Evolutionary conservation across 2,329 filamentous ascomycete genomes (phyloP).

Genomic region (Dothistroma pini): DNA sequence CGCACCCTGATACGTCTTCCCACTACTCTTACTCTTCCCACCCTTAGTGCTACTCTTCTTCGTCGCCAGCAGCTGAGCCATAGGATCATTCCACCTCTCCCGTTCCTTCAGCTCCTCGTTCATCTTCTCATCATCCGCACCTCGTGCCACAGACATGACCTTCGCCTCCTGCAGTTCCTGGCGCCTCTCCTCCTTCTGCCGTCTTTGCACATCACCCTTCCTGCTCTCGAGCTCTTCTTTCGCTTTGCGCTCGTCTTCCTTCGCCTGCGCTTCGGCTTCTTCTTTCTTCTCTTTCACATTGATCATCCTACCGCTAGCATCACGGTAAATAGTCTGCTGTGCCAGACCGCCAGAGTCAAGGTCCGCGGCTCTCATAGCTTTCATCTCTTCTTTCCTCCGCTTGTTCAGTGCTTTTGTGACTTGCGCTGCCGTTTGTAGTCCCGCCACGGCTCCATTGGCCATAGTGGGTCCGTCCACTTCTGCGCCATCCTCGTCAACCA

Average conservation of each 20-base stretch:
- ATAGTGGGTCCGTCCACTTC: constrained; percentile 58
- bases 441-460: constrained; percentile 83
- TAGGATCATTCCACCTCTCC: constrained; percentile 91
- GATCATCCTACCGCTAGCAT: constrained; percentile 90
- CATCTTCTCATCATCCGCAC: constrained; percentile 79
- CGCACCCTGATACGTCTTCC: constrained; percentile 67
- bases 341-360: constrained; percentile 45
- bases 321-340: constrained; percentile 88
- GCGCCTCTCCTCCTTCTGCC: constrained; percentile 60
- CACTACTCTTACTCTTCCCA: constrained; percentile 47
- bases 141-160: constrained; percentile 73
- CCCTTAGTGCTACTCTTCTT: constrained; percentile 56
- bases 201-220: constrained; percentile 80
- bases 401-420: constrained; percentile 58
- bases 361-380: constrained; percentile 46
- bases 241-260: constrained; percentile 65
- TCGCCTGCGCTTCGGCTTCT: constrained; percentile 74
- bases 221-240: constrained; percentile 64
- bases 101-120: constrained; percentile 76
- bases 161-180: constrained; percentile 75
- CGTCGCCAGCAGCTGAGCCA: constrained; percentile 69
- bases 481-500: constrained; percentile 49
- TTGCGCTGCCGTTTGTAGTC: constrained; percentile 77
- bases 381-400: constrained; percentile 62
- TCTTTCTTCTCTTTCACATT: constrained; percentile 88